phyloP scores from a whole-genome alignment of 768 basidiomycete species.

The Rhodosporidiobolus odoratus region DNA sequence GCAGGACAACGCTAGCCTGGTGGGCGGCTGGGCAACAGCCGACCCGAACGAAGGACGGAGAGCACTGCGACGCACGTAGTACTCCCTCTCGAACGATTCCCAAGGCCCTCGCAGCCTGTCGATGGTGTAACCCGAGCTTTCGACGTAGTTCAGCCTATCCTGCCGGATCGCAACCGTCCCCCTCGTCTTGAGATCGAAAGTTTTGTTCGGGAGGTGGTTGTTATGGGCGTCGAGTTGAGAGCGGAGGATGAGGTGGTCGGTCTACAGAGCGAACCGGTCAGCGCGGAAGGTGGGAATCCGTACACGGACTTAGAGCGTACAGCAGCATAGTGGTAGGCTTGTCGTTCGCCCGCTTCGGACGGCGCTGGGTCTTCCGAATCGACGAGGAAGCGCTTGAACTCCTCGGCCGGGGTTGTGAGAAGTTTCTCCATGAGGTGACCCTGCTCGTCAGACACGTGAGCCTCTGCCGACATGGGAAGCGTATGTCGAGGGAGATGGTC shows the following conservation, averaged over 20 bases:
- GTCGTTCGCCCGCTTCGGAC: slow-evolving; percentile 48
- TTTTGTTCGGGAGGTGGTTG: slow-evolving; percentile 70
- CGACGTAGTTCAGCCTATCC: slow-evolving; percentile 70
- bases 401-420: slow-evolving; percentile 61
- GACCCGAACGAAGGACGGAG: too few species aligned
- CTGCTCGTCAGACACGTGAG: slow-evolving; percentile 53
- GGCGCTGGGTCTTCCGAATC: slow-evolving; percentile 46
- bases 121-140: slow-evolving; percentile 75
- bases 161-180: slow-evolving; percentile 76
- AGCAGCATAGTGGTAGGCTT: slow-evolving; percentile 82
- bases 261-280: slow-evolving; percentile 41
- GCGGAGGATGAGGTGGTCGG: slow-evolving; percentile 68
- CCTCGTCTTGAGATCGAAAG: slow-evolving; percentile 95
- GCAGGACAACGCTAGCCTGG: background rate
- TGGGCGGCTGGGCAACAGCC: too few species aligned
- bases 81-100: slow-evolving; percentile 86
- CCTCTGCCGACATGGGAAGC: background rate
- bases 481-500: background rate
- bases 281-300: background rate
- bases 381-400: slow-evolving; percentile 56
- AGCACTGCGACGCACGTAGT: slow-evolving; percentile 52
- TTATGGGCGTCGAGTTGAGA: slow-evolving; percentile 91
- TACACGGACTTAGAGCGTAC: slow-evolving; percentile 48
- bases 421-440: slow-evolving; percentile 85
- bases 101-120: slow-evolving; percentile 57